A percentile compares a stretch with the other conserved stretches of the same genome.
Conservation (phyloP, 2,329 filamentous ascomycete species). For the Xylariaceae sp. region DNA sequence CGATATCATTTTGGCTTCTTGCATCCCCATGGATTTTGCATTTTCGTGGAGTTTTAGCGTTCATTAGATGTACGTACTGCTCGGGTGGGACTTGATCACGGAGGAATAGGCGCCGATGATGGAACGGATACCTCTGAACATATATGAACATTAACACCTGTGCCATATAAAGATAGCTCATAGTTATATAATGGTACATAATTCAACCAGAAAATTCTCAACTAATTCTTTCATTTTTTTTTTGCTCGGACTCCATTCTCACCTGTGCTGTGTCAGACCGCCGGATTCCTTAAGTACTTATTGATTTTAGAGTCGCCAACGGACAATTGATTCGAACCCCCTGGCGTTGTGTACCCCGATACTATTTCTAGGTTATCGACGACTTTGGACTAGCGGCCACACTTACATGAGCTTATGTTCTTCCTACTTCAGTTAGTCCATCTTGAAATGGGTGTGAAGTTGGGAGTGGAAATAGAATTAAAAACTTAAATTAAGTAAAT, state of each 20-base stretch:
- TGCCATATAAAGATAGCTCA: neutral
- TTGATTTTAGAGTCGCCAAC: neutral
- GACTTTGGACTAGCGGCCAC: neutral
- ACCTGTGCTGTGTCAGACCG: neutral
- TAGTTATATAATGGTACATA: neutral
- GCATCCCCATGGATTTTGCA: neutral
- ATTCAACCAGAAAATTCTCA: neutral
- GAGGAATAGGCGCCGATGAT: slow-evolving; percentile 15
- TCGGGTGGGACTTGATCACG: slow-evolving; percentile 19
- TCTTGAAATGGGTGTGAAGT: no score
- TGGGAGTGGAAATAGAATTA: no score
- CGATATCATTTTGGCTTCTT: slow-evolving; percentile 1
- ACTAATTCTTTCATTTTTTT: neutral
- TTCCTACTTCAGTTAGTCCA: no score
- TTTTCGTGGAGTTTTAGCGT: slow-evolving; percentile 11
- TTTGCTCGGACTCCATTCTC: neutral
- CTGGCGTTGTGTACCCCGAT: neutral
- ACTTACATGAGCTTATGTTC: neutral
- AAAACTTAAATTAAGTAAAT: no score
- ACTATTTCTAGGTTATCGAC: neutral
- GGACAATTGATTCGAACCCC: neutral
- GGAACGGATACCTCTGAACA: neutral
- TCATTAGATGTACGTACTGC: slow-evolving; percentile 26
- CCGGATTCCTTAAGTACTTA: neutral
- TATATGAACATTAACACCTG: neutral